These are phyloP conservation scores for Plasmodium chabaudi DNA, from an alignment of 169 alveolate genomes.

Conservation along the genomic window DNA sequence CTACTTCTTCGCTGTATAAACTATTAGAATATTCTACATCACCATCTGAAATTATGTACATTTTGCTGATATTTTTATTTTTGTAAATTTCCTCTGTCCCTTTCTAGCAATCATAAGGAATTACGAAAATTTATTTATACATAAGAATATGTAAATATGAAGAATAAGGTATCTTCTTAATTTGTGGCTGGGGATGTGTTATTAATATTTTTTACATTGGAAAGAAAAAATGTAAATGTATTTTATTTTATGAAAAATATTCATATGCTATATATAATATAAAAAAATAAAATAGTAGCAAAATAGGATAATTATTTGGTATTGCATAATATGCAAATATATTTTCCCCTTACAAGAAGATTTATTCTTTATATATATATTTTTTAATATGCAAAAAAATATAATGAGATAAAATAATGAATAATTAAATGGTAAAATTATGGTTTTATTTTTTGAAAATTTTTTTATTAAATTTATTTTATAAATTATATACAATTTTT, in stretches of 20 bases:
- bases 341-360: too few species aligned
- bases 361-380: too few species aligned
- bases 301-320: too few species aligned
- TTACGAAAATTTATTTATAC: background rate
- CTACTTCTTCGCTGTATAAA: conserved; percentile 38
- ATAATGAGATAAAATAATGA: background rate
- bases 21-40: conserved; percentile 50
- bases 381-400: too few species aligned
- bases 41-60: conserved; percentile 68
- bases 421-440: background rate
- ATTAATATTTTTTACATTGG: too few species aligned
- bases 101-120: background rate
- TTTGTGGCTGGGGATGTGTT: too few species aligned
- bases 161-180: too few species aligned
- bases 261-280: too few species aligned
- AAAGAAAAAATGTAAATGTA: too few species aligned
- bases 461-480: background rate
- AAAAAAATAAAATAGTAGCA: too few species aligned
- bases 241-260: too few species aligned
- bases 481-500: conserved; percentile 3
- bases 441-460: background rate
- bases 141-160: conserved; percentile 1
- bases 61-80: background rate
- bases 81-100: background rate
- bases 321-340: too few species aligned